phyloP scores from a whole-genome alignment of 768 basidiomycete genomes.

The Russula sp. region DNA sequence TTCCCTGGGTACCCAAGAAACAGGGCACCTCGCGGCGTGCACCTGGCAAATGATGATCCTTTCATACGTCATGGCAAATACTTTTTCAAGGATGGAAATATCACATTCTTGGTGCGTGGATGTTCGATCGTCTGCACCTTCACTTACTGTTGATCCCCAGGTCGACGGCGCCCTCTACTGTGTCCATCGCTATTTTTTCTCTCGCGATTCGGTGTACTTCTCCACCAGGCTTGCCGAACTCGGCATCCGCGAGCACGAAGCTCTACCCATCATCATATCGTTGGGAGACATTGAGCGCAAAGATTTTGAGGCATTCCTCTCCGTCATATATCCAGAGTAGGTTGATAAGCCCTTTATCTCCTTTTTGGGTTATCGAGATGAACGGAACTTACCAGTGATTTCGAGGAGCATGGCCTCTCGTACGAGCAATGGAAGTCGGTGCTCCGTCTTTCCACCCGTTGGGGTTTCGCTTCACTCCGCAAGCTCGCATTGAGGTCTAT shows the following conservation, averaged over 20 bases:
- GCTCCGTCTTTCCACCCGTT: conserved; percentile 21
- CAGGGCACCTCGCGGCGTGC: not conserved
- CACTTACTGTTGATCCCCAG: not conserved
- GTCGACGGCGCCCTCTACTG: conserved; percentile 17
- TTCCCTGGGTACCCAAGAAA: not conserved
- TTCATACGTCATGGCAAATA: conserved; percentile 18
- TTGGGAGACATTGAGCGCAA: conserved; percentile 14
- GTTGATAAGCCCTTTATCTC: not conserved
- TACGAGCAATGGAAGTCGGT: conserved; percentile 25
- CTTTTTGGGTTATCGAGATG: not conserved
- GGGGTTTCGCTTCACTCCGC: conserved; percentile 23
- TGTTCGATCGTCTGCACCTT: not conserved
- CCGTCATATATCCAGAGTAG: conserved; percentile 24
- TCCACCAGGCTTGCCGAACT: conserved; percentile 9
- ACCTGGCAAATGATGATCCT: not conserved
- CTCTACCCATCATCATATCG: conserved; percentile 11
- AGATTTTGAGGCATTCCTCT: conserved; percentile 23
- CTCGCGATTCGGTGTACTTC: conserved; percentile 18
- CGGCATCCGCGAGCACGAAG: conserved; percentile 11
- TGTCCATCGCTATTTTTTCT: conserved; percentile 20
- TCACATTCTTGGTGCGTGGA: conserved; percentile 18
- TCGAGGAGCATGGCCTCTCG: conserved; percentile 10
- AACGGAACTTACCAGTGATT: conserved; percentile 3
- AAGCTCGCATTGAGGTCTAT: conserved; percentile 19
- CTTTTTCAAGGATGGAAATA: conserved; percentile 21